A percentile compares a stretch with the other conserved stretches of the same genome.
phyloP scores from a whole-genome alignment of 257 asterid genomes.

The Solanum peruvianum region DNA sequence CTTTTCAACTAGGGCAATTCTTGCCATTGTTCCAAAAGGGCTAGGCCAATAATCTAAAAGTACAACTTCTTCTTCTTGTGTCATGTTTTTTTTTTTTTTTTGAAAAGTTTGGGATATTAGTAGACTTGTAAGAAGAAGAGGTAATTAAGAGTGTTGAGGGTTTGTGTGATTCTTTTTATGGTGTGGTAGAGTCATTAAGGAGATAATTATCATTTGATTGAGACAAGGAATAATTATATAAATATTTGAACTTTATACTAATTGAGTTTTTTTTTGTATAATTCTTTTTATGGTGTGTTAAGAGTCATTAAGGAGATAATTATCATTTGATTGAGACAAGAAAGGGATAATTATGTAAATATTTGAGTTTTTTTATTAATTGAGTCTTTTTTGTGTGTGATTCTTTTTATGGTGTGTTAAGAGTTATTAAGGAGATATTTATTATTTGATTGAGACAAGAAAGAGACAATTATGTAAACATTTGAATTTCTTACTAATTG shows the following conservation, averaged over 20 bases:
- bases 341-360: not conserved
- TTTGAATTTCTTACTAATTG: too few species aligned
- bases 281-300: not conserved
- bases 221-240: not conserved
- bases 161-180: not conserved
- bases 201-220: not conserved
- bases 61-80: not conserved
- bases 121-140: not conserved
- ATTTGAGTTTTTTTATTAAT: not conserved
- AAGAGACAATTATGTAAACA: not conserved
- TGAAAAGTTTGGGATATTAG: not conserved
- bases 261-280: not conserved
- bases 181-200: not conserved
- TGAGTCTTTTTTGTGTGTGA: not conserved
- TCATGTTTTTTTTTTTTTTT: not conserved
- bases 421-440: not conserved
- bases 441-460: not conserved
- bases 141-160: not conserved
- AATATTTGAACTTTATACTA: not conserved
- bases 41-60: constrained; percentile 3
- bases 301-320: not conserved
- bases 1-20: constrained; percentile 1
- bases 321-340: not conserved
- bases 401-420: not conserved
- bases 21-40: not conserved